phyloP scores from a whole-genome alignment of 1,139 yeast species.

The Zygosaccharomyces pseudobailii region DNA sequence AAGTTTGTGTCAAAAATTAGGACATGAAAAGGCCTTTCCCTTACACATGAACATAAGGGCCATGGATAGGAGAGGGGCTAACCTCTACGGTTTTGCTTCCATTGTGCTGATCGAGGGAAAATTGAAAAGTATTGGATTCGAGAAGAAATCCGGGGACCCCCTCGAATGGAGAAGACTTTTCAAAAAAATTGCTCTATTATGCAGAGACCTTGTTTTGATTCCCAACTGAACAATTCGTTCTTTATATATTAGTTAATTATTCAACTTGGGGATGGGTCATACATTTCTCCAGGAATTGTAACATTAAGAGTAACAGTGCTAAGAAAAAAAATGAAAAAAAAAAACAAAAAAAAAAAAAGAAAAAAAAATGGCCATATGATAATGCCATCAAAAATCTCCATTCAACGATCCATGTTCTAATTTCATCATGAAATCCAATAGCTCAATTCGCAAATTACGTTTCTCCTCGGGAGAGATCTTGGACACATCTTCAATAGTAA shows the following conservation, averaged over 20 bases:
- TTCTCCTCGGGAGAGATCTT: constrained; percentile 21
- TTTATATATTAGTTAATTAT: background rate
- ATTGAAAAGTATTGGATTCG: constrained; percentile 46
- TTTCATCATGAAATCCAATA: constrained; percentile 26
- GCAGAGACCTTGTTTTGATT: constrained; percentile 41
- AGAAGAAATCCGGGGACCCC: constrained; percentile 56
- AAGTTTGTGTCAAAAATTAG: constrained; percentile 8
- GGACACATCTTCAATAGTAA: constrained; percentile 17
- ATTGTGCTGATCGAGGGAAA: constrained; percentile 37
- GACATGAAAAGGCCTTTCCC: constrained; percentile 26
- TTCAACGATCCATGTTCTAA: constrained; percentile 14
- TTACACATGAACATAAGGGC: constrained; percentile 41
- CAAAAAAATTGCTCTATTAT: constrained; percentile 47
- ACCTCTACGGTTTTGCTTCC: constrained; percentile 45
- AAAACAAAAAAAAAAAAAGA: background rate
- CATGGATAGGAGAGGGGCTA: constrained; percentile 44
- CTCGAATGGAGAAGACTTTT: constrained; percentile 64
- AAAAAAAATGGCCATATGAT: no score
- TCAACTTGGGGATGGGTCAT: no score
- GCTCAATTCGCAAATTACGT: constrained; percentile 22
- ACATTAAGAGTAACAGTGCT: background rate
- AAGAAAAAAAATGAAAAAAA: background rate
- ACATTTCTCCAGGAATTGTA: background rate
- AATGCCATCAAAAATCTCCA: background rate
- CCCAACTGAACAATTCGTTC: constrained; percentile 10